phyloP scores from a whole-genome alignment of 2,329 filamentous ascomycete species.

The Niveomyces coronatus region DNA sequence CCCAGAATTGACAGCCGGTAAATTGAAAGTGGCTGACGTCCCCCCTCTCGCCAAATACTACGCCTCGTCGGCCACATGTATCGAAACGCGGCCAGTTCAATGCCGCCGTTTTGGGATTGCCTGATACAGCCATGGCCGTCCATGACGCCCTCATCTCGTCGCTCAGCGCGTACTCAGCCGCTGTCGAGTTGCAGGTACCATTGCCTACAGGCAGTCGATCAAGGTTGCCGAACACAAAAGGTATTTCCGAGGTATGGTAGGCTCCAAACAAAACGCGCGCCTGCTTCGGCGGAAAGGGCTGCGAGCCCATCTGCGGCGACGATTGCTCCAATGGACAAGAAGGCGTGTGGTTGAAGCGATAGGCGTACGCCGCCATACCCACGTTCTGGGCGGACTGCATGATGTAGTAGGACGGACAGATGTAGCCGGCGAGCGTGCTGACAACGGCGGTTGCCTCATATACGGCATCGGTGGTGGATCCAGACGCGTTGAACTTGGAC shows the following conservation, averaged over 20 bases:
- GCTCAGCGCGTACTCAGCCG: constrained; percentile 10
- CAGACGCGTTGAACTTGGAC: constrained; percentile 10
- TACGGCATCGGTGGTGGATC: constrained; percentile 10
- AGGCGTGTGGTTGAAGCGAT: constrained; percentile 11
- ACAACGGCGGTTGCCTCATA: too few species aligned
- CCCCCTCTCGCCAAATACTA: too few species aligned
- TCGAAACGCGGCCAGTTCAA: constrained; percentile 11
- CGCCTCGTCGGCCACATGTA: too few species aligned
- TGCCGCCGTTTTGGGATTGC: constrained; percentile 7
- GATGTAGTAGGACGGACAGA: constrained; percentile 9
- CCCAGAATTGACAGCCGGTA: too few species aligned
- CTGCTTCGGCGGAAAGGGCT: constrained; percentile 5
- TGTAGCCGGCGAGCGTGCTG: constrained; percentile 11
- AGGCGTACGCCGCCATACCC: constrained; percentile 11
- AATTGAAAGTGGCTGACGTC: too few species aligned
- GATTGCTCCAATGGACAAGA: constrained; percentile 13
- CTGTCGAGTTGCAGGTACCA: constrained; percentile 11
- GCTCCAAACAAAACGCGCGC: constrained; percentile 7
- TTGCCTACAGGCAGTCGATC: constrained; percentile 12
- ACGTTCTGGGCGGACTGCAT: constrained; percentile 9
- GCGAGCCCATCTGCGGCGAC: constrained; percentile 7
- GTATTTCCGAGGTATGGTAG: constrained; percentile 12
- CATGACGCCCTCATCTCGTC: constrained; percentile 9
- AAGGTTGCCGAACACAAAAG: constrained; percentile 13
- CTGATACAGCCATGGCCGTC: constrained; percentile 12